Conservation (phyloP, 2,329 filamentous ascomycete species). For the Colletotrichum sp. region DNA sequence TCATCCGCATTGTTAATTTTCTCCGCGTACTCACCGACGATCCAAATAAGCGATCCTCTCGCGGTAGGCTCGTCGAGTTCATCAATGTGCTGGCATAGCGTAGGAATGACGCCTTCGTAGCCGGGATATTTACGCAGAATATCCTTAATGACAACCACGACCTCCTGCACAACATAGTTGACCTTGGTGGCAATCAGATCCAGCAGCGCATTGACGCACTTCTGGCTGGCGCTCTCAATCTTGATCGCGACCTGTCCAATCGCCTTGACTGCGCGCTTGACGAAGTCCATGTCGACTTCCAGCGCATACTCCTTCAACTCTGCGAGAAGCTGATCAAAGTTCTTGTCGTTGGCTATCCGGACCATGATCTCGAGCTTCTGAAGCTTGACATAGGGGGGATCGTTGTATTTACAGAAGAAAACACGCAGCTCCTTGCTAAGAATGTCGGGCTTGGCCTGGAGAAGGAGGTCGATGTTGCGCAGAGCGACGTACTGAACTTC, state of each 20-base stretch:
- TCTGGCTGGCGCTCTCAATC: constrained; percentile 93
- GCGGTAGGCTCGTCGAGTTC: constrained; percentile 95
- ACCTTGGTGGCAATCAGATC: constrained; percentile 97
- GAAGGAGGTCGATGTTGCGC: constrained; percentile 91
- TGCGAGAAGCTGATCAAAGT: constrained; percentile 91
- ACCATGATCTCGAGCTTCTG: constrained; percentile 99
- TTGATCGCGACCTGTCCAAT: constrained; percentile 99
- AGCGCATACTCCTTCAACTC: constrained; percentile 97
- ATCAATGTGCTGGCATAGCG: constrained; percentile 94
- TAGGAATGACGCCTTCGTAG: constrained; percentile 97
- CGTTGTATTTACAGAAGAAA: constrained; percentile 99
- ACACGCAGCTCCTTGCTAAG: constrained; percentile 96
- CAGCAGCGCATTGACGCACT: constrained; percentile 91
- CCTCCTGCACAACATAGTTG: constrained; percentile 98
- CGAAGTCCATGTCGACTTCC: constrained; percentile 99
- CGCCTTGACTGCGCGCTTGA: constrained; percentile 89
- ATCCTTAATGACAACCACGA: constrained; percentile 98
- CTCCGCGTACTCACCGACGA: constrained; percentile 97
- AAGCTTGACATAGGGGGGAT: constrained; percentile 95
- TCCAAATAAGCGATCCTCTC: constrained; percentile 93
- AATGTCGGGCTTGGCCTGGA: constrained; percentile 96
- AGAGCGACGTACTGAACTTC: constrained; percentile 98
- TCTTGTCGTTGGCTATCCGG: constrained; percentile 95
- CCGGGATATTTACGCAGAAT: constrained; percentile 97
- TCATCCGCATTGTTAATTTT: constrained; percentile 99